phyloP scores from a whole-genome alignment of 2,329 filamentous ascomycete species.

The Trichophyton mentagrophytes region DNA sequence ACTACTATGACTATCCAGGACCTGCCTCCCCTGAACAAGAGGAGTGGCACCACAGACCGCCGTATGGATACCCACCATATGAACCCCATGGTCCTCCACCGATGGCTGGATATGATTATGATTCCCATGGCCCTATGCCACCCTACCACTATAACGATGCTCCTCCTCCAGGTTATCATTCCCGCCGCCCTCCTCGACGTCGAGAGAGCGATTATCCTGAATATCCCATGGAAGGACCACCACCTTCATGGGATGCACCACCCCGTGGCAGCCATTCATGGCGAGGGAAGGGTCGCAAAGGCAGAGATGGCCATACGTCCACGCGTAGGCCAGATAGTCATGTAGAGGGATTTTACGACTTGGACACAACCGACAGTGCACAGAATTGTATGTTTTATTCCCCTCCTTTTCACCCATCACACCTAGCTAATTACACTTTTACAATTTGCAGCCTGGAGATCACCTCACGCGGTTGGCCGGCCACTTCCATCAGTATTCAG shows the following conservation, averaged over 20 bases:
- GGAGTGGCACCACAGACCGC: slow-evolving; percentile 15
- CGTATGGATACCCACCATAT: slow-evolving; percentile 17
- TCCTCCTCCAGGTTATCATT: slow-evolving; percentile 12
- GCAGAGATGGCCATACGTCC: not conserved
- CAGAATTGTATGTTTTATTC: slow-evolving; percentile 12
- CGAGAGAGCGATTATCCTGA: slow-evolving; percentile 7
- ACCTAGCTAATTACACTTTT: not conserved
- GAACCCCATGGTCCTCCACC: slow-evolving; percentile 14
- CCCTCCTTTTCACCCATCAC: not conserved
- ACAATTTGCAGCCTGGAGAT: slow-evolving; percentile 12
- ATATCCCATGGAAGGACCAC: slow-evolving; percentile 5
- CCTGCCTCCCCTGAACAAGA: slow-evolving; percentile 11
- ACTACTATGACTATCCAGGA: slow-evolving; percentile 14
- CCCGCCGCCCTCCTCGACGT: slow-evolving; percentile 5
- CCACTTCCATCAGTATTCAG: slow-evolving; percentile 19
- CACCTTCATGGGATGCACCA: slow-evolving; percentile 5
- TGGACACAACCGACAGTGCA: slow-evolving; percentile 10
- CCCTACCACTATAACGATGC: slow-evolving; percentile 7
- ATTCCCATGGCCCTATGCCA: slow-evolving; percentile 7
- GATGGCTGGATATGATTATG: slow-evolving; percentile 13
- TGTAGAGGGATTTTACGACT: slow-evolving; percentile 2
- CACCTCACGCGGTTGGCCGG: slow-evolving; percentile 16
- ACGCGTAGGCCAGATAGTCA: not conserved
- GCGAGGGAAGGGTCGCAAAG: not conserved
- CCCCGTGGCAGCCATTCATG: slow-evolving; percentile 1